Evolutionary conservation across 352 stramenopile species (phyloP), one percentile per base, ranked within the genome.

Genomic region (Phytopythium chamaehyphon): DNA sequence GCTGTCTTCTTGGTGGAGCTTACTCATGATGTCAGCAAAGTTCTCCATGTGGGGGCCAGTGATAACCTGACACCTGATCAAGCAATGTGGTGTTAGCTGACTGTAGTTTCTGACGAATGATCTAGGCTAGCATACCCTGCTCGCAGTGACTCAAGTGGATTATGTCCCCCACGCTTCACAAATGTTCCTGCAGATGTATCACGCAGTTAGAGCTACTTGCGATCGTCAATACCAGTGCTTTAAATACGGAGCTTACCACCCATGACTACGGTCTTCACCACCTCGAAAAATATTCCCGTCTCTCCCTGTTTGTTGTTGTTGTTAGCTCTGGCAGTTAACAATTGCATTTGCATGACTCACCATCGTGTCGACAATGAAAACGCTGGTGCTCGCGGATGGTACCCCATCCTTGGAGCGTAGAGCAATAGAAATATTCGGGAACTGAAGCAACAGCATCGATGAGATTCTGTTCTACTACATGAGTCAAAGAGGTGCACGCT

Each of bases 311-410:
- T 11, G 46, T n/a, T 16, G 19, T 38, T 6, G 37, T 9, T 23
- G n/a, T 22, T 5, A 36, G 23, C 12, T 26, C 18, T n/a, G 36
- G n/a, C 24, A 49, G 36, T n/a, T n/a, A n/a, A n/a, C n/a, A n/a
- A n/a, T n/a, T n/a, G n/a, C 16, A 19, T 11, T 14, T 43, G 7
- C 22, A 19, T 44, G 28, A 36, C 47, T 18, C 59, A 92, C 81
- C 68, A 92, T 63, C 1, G 66, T 74, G 47, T 92, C 78, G 0
- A 80, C 70, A 54, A 91, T 76, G 47, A 88, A 89, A n/a, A 89
- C 35, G 51, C 72, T 55, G 0, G 62, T 63, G 2, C 45, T 23
- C 3, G 54, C 24, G 7, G 48, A 37, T 12, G 81, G 78, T 4
- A 76, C 21, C 14, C 40, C 6, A 38, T 76, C 51, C 22, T 51